Evolutionary conservation across 2,329 filamentous ascomycete species (phyloP), one percentile per base, ranked within the genome.

Genomic region (Plectosphaerella cucumerina): DNA sequence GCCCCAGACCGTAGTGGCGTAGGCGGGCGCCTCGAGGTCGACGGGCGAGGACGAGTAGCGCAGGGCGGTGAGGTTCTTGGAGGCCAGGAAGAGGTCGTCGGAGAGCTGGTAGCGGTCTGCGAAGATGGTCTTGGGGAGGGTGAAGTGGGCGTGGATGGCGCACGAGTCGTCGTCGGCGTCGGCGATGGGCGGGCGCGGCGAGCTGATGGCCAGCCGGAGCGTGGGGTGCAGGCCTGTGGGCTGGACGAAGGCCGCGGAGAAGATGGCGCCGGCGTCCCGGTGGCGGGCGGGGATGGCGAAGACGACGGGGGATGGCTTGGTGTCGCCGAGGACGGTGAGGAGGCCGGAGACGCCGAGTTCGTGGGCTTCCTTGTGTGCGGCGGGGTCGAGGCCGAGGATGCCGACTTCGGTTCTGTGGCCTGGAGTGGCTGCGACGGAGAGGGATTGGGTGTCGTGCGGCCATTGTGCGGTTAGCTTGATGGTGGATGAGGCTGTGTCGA

Each of bases 21-120:
- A 97, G 60, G 87, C 86, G 1, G 93, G 93, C 1, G 90, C 91
- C 71, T 97, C 93, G 49, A 97, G 84, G 59, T 97, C 92, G 6
- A 92, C 88, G 18, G 90, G 89, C 12, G 88, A 81, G 22, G 84
- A 84, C 14, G 90, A 78, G 56, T 86, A 82, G 43, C 78, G 84
- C 39, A 95, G 71, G 2, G 80, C 74, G 3, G 78, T 75, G 18
- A 97, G 77, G 62, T 95, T 90, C 61, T 96, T 90, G 1, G 90
- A 92, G 4, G 82, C 69, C 26, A 96, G 78, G 70, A 95, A 94
- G 5, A 96, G 76, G 0, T 80, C 69, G 65, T 92, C 89, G 21
- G 74, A 76, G 53, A 97, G 80, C 68, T 96, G 90, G 70, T 96
- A 95, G 62, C 86, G 85, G 72, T 97, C 93, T 37, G 88, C 82